A percentile compares a stretch with the other conserved stretches of the same genome.
phyloP scores from a whole-genome alignment of 331 rosid species.

The Acacia pycnantha region DNA sequence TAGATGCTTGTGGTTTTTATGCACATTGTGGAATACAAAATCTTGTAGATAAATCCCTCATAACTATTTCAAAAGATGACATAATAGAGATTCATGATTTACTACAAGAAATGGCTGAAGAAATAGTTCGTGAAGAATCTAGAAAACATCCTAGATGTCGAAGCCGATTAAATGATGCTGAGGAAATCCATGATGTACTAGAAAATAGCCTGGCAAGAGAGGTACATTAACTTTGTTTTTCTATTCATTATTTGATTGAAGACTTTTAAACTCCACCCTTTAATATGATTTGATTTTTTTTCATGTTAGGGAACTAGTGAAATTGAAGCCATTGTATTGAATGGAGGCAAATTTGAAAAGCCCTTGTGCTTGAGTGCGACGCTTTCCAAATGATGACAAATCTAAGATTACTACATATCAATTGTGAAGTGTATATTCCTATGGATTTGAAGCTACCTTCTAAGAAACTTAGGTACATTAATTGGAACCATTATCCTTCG shows the following conservation, averaged over 20 bases:
- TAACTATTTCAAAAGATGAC: not conserved
- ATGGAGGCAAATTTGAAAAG: not conserved
- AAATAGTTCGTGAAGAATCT: no score
- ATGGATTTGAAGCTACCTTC: not conserved
- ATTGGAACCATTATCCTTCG: not conserved
- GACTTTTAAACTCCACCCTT: not conserved
- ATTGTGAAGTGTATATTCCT: not conserved
- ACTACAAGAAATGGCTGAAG: no score
- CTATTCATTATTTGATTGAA: not conserved
- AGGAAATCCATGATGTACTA: not conserved
- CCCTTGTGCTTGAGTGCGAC: not conserved
- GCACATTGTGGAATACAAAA: not conserved
- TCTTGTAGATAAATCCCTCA: not conserved
- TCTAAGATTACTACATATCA: not conserved
- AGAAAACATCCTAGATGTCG: not conserved
- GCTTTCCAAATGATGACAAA: not conserved
- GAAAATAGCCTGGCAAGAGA: not conserved
- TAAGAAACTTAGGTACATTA: not conserved
- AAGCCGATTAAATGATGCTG: not conserved
- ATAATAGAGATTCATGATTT: no score
- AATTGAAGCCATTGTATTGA: not conserved
- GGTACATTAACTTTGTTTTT: not conserved
- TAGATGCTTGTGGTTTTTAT: not conserved
- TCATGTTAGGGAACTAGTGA: not conserved
- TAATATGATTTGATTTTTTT: not conserved